Conservation (phyloP, 805 yeast genomes). For the Suhomyces vadensis region DNA sequence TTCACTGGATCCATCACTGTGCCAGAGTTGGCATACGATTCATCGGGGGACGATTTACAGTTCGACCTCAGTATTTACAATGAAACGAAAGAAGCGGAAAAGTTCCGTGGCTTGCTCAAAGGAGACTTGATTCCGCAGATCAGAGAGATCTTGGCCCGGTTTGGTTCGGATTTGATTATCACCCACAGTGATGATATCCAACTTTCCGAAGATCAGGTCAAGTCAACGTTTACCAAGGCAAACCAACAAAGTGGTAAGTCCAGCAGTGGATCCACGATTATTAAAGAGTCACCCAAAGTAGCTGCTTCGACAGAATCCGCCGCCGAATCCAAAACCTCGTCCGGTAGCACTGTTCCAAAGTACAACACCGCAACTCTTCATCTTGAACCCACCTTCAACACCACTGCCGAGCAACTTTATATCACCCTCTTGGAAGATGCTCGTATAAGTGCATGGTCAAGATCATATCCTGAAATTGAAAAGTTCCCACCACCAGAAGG, state of each 20-base stretch:
- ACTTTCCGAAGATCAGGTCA: conserved; percentile 51
- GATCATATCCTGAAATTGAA: conserved; percentile 64
- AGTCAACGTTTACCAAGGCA: conserved; percentile 45
- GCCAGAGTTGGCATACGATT: conserved; percentile 94
- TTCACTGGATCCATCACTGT: conserved; percentile 73
- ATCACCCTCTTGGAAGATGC: conserved; percentile 73
- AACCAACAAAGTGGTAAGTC: conserved; percentile 37
- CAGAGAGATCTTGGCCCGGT: conserved; percentile 57
- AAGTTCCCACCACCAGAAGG: conserved; percentile 53
- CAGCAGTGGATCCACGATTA: conserved; percentile 24
- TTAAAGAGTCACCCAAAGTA: conserved; percentile 11
- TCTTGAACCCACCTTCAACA: conserved; percentile 77
- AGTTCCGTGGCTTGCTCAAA: conserved; percentile 52
- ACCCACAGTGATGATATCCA: conserved; percentile 87
- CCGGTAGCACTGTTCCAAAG: conserved; percentile 45
- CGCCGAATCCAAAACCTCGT: conserved; percentile 14
- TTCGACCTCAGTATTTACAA: conserved; percentile 71
- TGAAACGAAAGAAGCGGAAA: conserved; percentile 49
- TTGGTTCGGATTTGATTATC: conserved; percentile 75
- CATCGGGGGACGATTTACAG: conserved; percentile 81
- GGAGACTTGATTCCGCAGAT: conserved; percentile 65
- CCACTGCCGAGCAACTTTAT: conserved; percentile 84
- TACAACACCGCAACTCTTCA: conserved; percentile 81
- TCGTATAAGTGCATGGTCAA: conserved; percentile 88
- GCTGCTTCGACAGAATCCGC: conserved; percentile 8